Evolutionary conservation across 2,329 filamentous ascomycete genomes (phyloP), one percentile per base, ranked within the genome.

Genomic region (Talaromyces sp.): DNA sequence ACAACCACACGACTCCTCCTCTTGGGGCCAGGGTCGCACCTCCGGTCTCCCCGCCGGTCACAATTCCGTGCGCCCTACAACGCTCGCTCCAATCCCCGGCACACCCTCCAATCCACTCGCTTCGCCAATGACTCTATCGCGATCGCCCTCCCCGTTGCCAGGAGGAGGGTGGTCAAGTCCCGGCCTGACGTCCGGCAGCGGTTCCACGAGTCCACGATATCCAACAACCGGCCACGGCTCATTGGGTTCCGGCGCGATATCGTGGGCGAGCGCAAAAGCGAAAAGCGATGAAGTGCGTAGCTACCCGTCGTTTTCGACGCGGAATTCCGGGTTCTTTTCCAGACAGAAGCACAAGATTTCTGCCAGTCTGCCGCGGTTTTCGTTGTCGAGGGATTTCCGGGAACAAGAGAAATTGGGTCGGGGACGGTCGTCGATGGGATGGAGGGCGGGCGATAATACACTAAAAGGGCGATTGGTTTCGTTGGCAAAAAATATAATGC

Each of bases 161-260:
- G 88, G 89, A 67, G 91, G 90, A 70, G 91, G 91, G 66, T 97
- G 93, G 92, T 85, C 89, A 58, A 94, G 88, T 75, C 91, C 89
- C 57, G 89, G 87, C 63, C 81, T 90, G 69, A 88, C 84, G 69
- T 85, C 88, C 61, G 85, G 84, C 59, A 89, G 87, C 71, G 87
- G 87, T 61, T 82, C 83, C 64, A 84, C 84, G 37, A 91, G 86
- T 70, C 88, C 89, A 19, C 65, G 77, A 75, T 74, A 70, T 75
- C 67, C 62, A 61, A 21, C 63, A 63, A 41, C 41, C 1, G 52
- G 37, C 3, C 45, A 22, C 36, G 39, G 45, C 17, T 65, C 69
- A 1, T 6, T 67, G 19, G 65, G 66, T 5, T 65, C 66, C 2
- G 62, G 63, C 19, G 63, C 78, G 39, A 85, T 89, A 52, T 87